These are phyloP conservation scores for Ogataea dorogensis DNA, from an alignment of 805 yeast species.

Conservation along the genomic window DNA sequence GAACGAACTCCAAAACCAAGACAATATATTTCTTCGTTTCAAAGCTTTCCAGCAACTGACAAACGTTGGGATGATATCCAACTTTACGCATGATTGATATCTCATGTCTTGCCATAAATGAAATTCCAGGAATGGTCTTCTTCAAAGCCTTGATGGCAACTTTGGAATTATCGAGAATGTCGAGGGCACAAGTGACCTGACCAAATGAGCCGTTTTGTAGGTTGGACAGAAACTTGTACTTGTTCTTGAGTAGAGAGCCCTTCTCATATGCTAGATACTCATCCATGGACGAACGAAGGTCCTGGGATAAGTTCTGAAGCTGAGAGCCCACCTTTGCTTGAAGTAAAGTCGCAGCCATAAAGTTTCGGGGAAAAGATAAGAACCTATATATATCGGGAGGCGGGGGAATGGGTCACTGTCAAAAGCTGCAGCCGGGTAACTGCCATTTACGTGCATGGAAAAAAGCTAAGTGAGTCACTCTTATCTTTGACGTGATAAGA, in stretches of 20 bases:
- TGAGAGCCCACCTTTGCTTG: slow-evolving; percentile 18
- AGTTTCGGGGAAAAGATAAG: slow-evolving; percentile 3
- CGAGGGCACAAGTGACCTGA: slow-evolving; percentile 52
- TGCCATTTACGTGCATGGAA: too few species aligned
- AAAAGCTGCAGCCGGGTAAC: slow-evolving; percentile 11
- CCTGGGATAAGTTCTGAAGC: slow-evolving; percentile 19
- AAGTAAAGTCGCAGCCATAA: slow-evolving; percentile 20
- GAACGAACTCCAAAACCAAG: slow-evolving; percentile 64
- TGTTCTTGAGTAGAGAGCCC: slow-evolving; percentile 36
- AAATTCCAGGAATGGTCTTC: slow-evolving; percentile 41
- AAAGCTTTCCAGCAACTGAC: slow-evolving; percentile 56
- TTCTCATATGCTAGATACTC: slow-evolving; percentile 42
- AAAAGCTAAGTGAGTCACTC: slow-evolving; percentile 7
- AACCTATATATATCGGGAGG: slow-evolving; percentile 9
- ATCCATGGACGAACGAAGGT: slow-evolving; percentile 34
- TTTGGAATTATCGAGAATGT: slow-evolving; percentile 30
- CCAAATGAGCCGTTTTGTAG: slow-evolving; percentile 64
- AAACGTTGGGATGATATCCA: slow-evolving; percentile 52
- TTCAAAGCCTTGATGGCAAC: slow-evolving; percentile 59
- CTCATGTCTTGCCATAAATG: slow-evolving; percentile 54
- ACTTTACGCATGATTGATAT: slow-evolving; percentile 41
- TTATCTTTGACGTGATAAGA: slow-evolving; percentile 12
- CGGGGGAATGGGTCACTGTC: slow-evolving; percentile 13
- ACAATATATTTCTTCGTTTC: slow-evolving; percentile 52
- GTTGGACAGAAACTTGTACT: slow-evolving; percentile 43